Evolutionary conservation across 176 grass and related monocot genomes (phyloP), one percentile per base, ranked within the genome.

Genomic region (Aegilops sharonensis): DNA sequence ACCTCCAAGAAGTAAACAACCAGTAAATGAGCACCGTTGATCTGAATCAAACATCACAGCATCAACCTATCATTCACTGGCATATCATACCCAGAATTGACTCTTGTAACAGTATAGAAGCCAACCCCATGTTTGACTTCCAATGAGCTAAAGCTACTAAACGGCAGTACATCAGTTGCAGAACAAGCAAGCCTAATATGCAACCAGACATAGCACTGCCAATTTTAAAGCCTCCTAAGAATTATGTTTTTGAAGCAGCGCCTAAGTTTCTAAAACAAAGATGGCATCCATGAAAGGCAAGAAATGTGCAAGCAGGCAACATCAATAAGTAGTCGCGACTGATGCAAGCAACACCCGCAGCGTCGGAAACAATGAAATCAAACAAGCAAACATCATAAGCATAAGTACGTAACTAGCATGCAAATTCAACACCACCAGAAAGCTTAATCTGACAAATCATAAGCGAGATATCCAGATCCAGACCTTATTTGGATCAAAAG

Each of bases 401-500:
- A 8, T 5, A 43, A 43, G 42, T 43, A 1, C 12, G 45, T 48
- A 86, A 78, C n/a, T 32, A 83, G 32, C 36, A 27, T 37, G 47
- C 61, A 62, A 18, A 52, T 45, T 81, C 15, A 64, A 56, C 50
- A 61, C 21, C 87, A 67, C 3, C 23, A 75, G 6, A 43, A 65
- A 37, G 30, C 15, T 80, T 84, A 77, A 84, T 35, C 61, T 5
- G 8, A 64, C 48, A 69, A 70, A 85, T 81, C 37, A 30, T 24
- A 78, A 70, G 39, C 30, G 3, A 62, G 25, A 80, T 40, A 64
- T 37, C 39, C 72, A 72, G 36, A 81, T 27, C 27, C 29, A 52
- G 63, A 52, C 34, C n/a, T 88, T 88, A 85, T 83, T 90, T 59
- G 13, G 42, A 73, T 80, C 82, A 63, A 24, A 24, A 81, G 39